Conservation (phyloP, 2,329 filamentous ascomycete genomes). For the Samsoniella hepiali region DNA sequence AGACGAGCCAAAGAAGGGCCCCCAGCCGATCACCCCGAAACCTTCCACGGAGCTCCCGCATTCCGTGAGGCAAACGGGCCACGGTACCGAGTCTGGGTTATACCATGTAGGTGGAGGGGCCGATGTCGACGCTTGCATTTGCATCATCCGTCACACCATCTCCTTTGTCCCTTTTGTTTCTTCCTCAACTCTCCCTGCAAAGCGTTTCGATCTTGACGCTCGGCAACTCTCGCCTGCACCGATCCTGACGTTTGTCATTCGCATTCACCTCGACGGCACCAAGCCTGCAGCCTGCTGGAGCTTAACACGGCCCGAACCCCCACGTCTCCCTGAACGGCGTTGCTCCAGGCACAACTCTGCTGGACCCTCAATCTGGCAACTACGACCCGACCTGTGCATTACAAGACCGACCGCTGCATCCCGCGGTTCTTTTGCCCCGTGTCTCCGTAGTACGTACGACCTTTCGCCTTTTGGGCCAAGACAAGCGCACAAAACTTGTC, state of each 20-base stretch:
- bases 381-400: not conserved
- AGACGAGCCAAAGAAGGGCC: constrained; percentile 16
- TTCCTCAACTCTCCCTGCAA: not conserved
- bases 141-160: constrained; percentile 11
- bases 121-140: constrained; percentile 15
- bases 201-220: not conserved
- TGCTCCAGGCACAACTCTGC: not conserved
- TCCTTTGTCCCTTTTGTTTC: not conserved
- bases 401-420: constrained; percentile 6
- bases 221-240: not conserved
- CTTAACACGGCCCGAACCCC: constrained; percentile 4
- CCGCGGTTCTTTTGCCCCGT: constrained; percentile 3
- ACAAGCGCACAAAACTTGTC: constrained; percentile 5
- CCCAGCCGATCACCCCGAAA: constrained; percentile 20
- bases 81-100: constrained; percentile 16
- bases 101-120: constrained; percentile 13
- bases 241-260: not conserved
- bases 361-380: constrained; percentile 1
- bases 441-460: constrained; percentile 4
- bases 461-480: not conserved
- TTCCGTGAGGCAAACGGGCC: constrained; percentile 18
- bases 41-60: constrained; percentile 19
- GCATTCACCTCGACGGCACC: constrained; percentile 1
- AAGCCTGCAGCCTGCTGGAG: constrained; percentile 1
- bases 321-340: not conserved